A percentile compares a stretch with the other conserved stretches of the same genome.
Conservation (phyloP, 495 filamentous ascomycete species). For the Trypethelium eluteriae region DNA sequence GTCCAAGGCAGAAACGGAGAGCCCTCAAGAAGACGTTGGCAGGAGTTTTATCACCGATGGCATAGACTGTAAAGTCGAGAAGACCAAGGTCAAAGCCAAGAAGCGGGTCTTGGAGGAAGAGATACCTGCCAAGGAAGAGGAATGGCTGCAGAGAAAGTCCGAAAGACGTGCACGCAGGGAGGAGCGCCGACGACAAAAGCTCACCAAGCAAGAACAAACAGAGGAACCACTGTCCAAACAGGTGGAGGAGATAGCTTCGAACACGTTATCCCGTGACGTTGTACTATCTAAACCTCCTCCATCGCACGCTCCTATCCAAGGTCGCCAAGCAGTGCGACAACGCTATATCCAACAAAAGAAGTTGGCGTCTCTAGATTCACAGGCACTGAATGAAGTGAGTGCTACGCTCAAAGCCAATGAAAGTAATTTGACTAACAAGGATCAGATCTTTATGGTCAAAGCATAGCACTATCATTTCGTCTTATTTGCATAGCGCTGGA, state of each 20-base stretch:
- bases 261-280: not conserved
- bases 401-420: not conserved
- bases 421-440: constrained; percentile 3
- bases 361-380: constrained; percentile 60
- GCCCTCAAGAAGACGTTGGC: no score
- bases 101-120: constrained; percentile 31
- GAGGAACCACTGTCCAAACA: not conserved
- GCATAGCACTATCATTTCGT: constrained; percentile 12
- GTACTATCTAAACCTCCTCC: not conserved
- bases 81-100: constrained; percentile 11
- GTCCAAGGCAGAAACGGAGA: not conserved
- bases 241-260: not conserved
- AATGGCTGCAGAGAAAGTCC: constrained; percentile 23
- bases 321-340: constrained; percentile 56
- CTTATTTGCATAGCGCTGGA: not conserved
- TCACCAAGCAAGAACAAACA: constrained; percentile 17
- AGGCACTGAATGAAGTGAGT: constrained; percentile 68
- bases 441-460: constrained; percentile 33
- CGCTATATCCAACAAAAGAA: constrained; percentile 74
- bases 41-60: not conserved
- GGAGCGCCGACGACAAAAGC: constrained; percentile 25
- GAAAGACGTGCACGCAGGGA: constrained; percentile 22
- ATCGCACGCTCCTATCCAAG: constrained; percentile 23
- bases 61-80: constrained; percentile 8
- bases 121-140: constrained; percentile 35